Evolutionary conservation across 495 filamentous ascomycete genomes (phyloP), one percentile per base, ranked within the genome.

Genomic region (Polyplosphaeria fusca): DNA sequence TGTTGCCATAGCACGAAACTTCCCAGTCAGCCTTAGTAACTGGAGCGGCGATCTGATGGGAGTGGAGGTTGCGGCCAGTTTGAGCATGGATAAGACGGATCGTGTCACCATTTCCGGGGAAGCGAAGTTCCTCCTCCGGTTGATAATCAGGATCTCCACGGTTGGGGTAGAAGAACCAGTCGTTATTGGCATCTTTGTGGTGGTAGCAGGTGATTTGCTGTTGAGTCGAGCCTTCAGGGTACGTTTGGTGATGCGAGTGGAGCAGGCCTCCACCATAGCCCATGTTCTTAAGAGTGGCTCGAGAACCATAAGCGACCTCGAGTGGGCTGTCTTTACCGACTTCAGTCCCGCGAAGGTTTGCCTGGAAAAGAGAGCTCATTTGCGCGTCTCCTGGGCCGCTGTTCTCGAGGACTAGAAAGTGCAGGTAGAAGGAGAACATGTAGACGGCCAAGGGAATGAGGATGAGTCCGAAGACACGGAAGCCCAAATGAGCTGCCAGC

Each of bases 171-270:
- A 98, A 95, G 72, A 91, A 96, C 93, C 93, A 98, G 73, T 98
- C 94, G 66, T 98, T 98, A 77, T 98, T 98, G 63, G 93, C 82
- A 80, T 98, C 93, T 69, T 98, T 98, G 77, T 98, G 93, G 71
- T 98, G 93, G 70, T 98, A 98, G 75, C 93, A 98, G 26, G 93
- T 98, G 49, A 98, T 86, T 71, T 98, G 93, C 66, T 98, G 94
- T 72, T 98, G 93, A 5, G 71, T 71, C 13, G 94, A 97, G 26
- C 93, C 93, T 71, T 98, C 94, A 0, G 93, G 93, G 65, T 87
- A 98, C 13, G 92, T 89, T 72, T 98, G 93, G 60, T 97, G 83
- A 75, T 97, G 94, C 30, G 89, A 95, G 74, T 98, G 93, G 46
- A 98, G 82, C n/a, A 98, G 82, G 60, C 93, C 93, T 68, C 93